Percentiles rank a stretch among this genome's conserved stretches.
These are phyloP conservation scores for Rhizoctonia solani DNA, from an alignment of 1,284 basidiomycete genomes.

Conservation along the genomic window DNA sequence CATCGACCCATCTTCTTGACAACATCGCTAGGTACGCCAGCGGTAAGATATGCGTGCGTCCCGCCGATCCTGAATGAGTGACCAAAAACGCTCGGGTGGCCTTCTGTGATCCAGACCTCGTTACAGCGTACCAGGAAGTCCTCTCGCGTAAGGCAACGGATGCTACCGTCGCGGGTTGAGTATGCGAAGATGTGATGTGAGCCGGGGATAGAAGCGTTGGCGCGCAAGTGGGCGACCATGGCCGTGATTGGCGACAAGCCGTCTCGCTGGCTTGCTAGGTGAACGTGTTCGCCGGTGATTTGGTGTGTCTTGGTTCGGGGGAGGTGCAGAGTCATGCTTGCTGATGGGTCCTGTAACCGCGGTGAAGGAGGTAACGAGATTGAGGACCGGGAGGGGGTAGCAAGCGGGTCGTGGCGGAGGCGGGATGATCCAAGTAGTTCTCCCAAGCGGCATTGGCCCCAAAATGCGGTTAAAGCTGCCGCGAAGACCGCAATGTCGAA, in stretches of 20 bases:
- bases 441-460: constrained; percentile 25
- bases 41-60: constrained; percentile 45
- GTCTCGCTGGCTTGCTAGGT: constrained; percentile 9
- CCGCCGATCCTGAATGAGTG: constrained; percentile 50
- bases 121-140: constrained; percentile 28
- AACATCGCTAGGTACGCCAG: constrained; percentile 46
- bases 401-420: background rate
- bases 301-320: constrained; percentile 22
- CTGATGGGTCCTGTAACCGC: background rate
- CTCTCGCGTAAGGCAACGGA: background rate
- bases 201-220: background rate
- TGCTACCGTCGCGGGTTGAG: background rate
- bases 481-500: constrained; percentile 21
- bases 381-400: background rate
- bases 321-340: background rate
- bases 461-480: constrained; percentile 19
- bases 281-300: constrained; percentile 1
- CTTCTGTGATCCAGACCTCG: constrained; percentile 41
- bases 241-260: constrained; percentile 1
- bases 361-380: background rate
- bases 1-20: constrained; percentile 46
- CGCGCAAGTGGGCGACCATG: background rate
- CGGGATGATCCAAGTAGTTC: constrained; percentile 20
- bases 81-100: constrained; percentile 46
- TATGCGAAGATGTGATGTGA: constrained; percentile 1